Percentiles rank a stretch among this genome's conserved stretches.
phyloP scores from a whole-genome alignment of 805 yeast genomes.

The Cyberlindnera subsufficiens region DNA sequence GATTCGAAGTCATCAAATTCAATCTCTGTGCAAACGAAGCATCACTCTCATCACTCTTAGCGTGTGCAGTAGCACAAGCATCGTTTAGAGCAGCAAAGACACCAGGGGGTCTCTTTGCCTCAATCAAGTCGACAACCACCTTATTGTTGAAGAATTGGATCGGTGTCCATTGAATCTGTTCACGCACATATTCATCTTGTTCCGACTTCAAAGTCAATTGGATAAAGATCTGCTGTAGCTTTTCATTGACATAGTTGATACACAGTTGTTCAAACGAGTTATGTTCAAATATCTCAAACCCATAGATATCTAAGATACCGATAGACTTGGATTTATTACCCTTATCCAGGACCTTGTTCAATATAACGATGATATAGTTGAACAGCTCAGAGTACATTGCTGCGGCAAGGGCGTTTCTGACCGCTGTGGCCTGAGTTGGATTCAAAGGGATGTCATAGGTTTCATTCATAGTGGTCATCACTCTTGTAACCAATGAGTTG shows the following conservation, averaged over 20 bases:
- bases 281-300: slow-evolving; percentile 92
- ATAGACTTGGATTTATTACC: slow-evolving; percentile 53
- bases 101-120: slow-evolving; percentile 92
- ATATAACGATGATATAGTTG: slow-evolving; percentile 94
- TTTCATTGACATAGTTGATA: slow-evolving; percentile 93
- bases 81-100: slow-evolving; percentile 94
- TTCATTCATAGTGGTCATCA: slow-evolving; percentile 86
- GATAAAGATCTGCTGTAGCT: slow-evolving; percentile 92
- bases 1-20: slow-evolving; percentile 73
- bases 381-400: slow-evolving; percentile 88
- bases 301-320: slow-evolving; percentile 93
- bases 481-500: slow-evolving; percentile 69
- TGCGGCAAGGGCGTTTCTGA: slow-evolving; percentile 90
- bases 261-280: slow-evolving; percentile 94
- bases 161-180: slow-evolving; percentile 95
- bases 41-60: slow-evolving; percentile 94
- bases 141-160: slow-evolving; percentile 94
- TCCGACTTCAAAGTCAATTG: slow-evolving; percentile 94
- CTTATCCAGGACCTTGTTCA: slow-evolving; percentile 66
- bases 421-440: slow-evolving; percentile 88
- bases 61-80: slow-evolving; percentile 97
- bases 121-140: slow-evolving; percentile 94
- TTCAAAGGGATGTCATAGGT: slow-evolving; percentile 93
- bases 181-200: slow-evolving; percentile 95
- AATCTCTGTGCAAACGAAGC: slow-evolving; percentile 91